These are phyloP conservation scores for Pascua guehoae DNA, from an alignment of 1,284 basidiomycete species.

Conservation along the genomic window DNA sequence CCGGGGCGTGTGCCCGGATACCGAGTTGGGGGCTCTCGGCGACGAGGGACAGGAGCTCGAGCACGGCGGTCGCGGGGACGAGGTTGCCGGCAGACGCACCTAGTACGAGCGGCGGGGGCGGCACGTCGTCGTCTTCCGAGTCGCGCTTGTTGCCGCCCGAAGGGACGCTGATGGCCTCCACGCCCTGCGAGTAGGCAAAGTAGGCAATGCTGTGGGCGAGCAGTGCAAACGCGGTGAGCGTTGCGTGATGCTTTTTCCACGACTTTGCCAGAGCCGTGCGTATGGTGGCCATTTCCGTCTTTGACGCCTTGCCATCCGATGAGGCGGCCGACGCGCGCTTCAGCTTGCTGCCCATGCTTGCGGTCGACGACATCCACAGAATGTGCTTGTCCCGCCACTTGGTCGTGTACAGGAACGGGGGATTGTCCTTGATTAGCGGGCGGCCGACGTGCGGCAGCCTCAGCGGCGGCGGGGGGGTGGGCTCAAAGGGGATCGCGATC, in stretches of 20 bases:
- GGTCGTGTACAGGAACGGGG: slow-evolving; percentile 34
- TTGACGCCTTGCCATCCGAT: background rate
- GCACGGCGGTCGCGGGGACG: slow-evolving; percentile 28
- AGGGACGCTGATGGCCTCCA: slow-evolving; percentile 32
- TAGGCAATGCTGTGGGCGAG: slow-evolving; percentile 41
- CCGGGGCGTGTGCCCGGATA: slow-evolving; percentile 36
- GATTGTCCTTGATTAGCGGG: slow-evolving; percentile 30
- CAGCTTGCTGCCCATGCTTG: slow-evolving; percentile 21
- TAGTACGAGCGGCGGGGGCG: background rate
- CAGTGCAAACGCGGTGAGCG: slow-evolving; percentile 37
- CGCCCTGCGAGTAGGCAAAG: slow-evolving; percentile 43
- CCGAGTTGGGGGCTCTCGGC: slow-evolving; percentile 29
- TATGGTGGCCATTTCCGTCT: slow-evolving; percentile 8
- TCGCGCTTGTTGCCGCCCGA: background rate
- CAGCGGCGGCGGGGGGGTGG: slow-evolving; percentile 15
- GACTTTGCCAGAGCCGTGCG: slow-evolving; percentile 14
- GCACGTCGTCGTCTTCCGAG: slow-evolving; percentile 18
- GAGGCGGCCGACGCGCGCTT: slow-evolving; percentile 5
- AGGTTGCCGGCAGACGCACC: slow-evolving; percentile 7
- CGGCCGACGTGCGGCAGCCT: slow-evolving; percentile 31
- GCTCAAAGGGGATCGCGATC: slow-evolving; percentile 35
- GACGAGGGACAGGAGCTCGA: slow-evolving; percentile 29
- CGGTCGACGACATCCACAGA: slow-evolving; percentile 39
- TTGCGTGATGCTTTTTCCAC: slow-evolving; percentile 29
- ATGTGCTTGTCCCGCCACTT: slow-evolving; percentile 35